Base-by-base conservation (phyloP, 192 early-diverging fungal species). In the Spizellomyces sp. region DNA sequence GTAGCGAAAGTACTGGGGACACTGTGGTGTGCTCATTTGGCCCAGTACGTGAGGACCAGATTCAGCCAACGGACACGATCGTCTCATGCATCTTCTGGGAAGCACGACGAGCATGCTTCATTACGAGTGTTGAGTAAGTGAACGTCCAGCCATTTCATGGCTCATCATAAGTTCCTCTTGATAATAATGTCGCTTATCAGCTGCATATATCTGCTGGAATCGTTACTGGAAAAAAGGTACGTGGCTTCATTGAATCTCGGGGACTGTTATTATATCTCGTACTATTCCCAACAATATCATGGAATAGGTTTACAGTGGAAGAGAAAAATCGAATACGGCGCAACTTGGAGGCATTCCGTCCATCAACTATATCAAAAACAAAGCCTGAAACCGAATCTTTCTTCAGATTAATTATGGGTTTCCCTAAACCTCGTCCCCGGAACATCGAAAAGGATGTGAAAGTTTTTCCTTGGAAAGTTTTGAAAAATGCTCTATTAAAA, bases 361-460 rank as follows among this genome's bases (percentile, higher is more conserved):
- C 93, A 1, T 74, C 87, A 45, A 94, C 93, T 0, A 87, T 92
- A 45, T 88, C 88, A 73, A 92, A 92, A 75, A 87, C 86, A 69
- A 90, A 91, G 74, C 76, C 87, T 4, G 88, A 92, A n/a, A 88
- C 87, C 45, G 83, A 84, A 7, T 87, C 86, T n/a, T 92, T 94
- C 72, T 94, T 91, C 80, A 89, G 86, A 75, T 74, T 88, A 67
- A 91, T 94, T 74, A 94, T 94, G 93, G 80, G 83, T 14, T 94
- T 90, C 67, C 87, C 88, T 0, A 88, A 91, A 70, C 91, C 93
- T 46, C 91, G 89, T 73, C 93, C 93, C 17, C 81, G 93, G 45
- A 93, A 93, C 81, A 93, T 92, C 66, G 91, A 92, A 80, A 94
- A 94, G 77, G 91, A 94, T 63, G 87, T 94, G 81, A 94, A 94